Percentiles rank a stretch among this genome's conserved stretches.
phyloP scores from a whole-genome alignment of 345 rosid species.

The Turritis glabra region DNA sequence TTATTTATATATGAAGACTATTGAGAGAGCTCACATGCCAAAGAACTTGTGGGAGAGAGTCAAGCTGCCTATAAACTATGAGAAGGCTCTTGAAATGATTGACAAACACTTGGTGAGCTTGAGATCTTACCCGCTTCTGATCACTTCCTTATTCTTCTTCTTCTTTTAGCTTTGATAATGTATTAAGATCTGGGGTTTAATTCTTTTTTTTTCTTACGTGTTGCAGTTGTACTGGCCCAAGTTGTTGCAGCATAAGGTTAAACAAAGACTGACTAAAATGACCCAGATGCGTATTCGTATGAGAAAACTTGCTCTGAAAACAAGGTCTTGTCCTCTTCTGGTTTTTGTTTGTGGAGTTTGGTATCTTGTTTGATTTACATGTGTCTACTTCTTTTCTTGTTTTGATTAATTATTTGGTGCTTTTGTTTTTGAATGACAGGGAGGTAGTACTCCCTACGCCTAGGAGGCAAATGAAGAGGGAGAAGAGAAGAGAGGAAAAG shows the following conservation, averaged over 20 bases:
- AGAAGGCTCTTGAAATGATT: conserved; percentile 86
- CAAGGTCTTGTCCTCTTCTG: conserved; percentile 50
- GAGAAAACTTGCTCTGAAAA: conserved; percentile 89
- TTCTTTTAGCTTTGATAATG: background rate
- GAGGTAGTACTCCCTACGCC: conserved; percentile 75
- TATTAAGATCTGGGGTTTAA: background rate
- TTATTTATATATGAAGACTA: conserved; percentile 91
- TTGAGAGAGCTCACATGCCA: conserved; percentile 95
- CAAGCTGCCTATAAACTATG: conserved; percentile 82
- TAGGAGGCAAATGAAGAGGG: conserved; percentile 65
- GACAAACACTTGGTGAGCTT: conserved; percentile 81
- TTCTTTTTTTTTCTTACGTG: background rate
- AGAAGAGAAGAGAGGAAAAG: conserved; percentile 81
- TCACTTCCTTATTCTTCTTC: background rate
- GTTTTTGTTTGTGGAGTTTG: background rate
- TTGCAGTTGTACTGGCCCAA: conserved; percentile 87
- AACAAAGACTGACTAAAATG: conserved; percentile 95
- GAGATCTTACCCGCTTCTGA: too few species aligned
- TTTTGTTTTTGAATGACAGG: conserved; percentile 37
- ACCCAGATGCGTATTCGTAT: conserved; percentile 97
- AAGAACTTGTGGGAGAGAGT: conserved; percentile 89
- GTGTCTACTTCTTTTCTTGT: background rate
- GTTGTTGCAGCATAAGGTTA: conserved; percentile 81
- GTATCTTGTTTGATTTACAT: background rate
- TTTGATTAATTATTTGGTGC: conserved; percentile 3